phyloP scores from a whole-genome alignment of 495 filamentous ascomycete genomes.

The Aspergillus affinis region DNA sequence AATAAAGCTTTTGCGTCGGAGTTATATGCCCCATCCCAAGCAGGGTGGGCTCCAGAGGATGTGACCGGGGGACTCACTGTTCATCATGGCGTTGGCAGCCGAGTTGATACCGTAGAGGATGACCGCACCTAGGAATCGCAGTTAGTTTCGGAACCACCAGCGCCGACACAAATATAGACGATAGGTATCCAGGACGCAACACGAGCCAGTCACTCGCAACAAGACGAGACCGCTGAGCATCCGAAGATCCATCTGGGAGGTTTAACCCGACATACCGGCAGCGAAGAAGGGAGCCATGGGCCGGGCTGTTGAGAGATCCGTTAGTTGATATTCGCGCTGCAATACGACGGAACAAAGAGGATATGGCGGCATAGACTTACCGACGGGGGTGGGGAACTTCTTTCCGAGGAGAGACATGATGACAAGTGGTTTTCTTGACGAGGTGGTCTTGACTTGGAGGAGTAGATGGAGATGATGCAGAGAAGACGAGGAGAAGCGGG shows the following conservation, averaged over 20 bases:
- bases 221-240: neutral
- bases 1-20: neutral
- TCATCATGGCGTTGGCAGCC: constrained; percentile 64
- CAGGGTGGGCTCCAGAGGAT: neutral
- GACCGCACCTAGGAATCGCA: constrained; percentile 60
- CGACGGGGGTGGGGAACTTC: constrained; percentile 85
- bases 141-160: constrained; percentile 30
- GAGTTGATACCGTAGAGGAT: constrained; percentile 88
- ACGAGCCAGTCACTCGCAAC: neutral
- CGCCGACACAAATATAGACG: neutral
- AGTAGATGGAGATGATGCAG: constrained; percentile 34
- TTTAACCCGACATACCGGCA: constrained; percentile 69
- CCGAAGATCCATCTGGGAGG: neutral
- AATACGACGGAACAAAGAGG: neutral
- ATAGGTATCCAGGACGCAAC: neutral
- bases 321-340: constrained; percentile 23
- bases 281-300: constrained; percentile 90
- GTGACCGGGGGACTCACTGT: constrained; percentile 58
- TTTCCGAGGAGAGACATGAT: constrained; percentile 83
- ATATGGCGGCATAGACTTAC: constrained; percentile 58
- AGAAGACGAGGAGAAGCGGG: constrained; percentile 22
- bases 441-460: constrained; percentile 27
- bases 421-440: constrained; percentile 26
- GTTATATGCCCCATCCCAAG: neutral
- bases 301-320: constrained; percentile 59